phyloP scores from a whole-genome alignment of 1,284 basidiomycete genomes.

The Pseudozyma sp. region DNA sequence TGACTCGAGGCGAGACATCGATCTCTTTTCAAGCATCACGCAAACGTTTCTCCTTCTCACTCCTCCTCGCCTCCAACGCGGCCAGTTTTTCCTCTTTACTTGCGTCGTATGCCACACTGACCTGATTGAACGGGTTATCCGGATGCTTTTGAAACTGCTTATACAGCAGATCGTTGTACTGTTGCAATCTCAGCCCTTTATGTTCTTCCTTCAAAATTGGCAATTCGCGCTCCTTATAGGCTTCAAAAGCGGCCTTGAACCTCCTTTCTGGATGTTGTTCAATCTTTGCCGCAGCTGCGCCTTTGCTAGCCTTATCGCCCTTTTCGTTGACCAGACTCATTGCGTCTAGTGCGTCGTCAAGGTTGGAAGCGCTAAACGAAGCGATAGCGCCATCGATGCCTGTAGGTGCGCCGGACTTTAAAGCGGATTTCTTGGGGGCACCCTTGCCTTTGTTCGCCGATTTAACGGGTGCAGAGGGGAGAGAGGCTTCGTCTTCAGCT shows the following conservation, averaged over 20 bases:
- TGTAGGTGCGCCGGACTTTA: constrained; percentile 31
- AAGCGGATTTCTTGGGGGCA: constrained; percentile 37
- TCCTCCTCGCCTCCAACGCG: constrained; percentile 74
- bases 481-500: constrained; percentile 84
- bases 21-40: neutral
- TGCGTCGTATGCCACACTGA: constrained; percentile 79
- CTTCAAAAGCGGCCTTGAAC: constrained; percentile 81
- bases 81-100: constrained; percentile 83
- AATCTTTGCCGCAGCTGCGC: constrained; percentile 77
- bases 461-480: constrained; percentile 78
- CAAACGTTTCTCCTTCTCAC: constrained; percentile 62
- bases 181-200: constrained; percentile 84
- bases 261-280: constrained; percentile 93
- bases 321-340: constrained; percentile 88
- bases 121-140: constrained; percentile 81
- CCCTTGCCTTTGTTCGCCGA: constrained; percentile 71
- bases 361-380: constrained; percentile 81
- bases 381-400: constrained; percentile 58
- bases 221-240: constrained; percentile 88
- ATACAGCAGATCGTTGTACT: constrained; percentile 75
- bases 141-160: constrained; percentile 77
- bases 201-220: constrained; percentile 83
- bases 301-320: constrained; percentile 84
- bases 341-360: constrained; percentile 92
- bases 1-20: too few species aligned